phyloP scores from a whole-genome alignment of 768 basidiomycete genomes.

The Cystobasidium ongulense region DNA sequence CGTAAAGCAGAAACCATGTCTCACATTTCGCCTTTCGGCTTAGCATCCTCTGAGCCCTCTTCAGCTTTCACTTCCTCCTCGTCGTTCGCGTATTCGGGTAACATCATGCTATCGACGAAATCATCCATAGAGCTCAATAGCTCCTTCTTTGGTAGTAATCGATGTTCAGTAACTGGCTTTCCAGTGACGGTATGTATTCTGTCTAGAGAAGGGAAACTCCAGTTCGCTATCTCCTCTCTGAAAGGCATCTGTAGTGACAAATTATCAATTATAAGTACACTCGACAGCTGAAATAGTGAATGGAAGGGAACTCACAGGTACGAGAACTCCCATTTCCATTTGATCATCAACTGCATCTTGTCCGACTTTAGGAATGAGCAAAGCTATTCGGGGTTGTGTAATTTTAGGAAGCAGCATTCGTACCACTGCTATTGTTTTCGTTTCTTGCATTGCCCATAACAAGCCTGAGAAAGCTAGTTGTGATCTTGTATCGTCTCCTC shows the following conservation, averaged over 20 bases:
- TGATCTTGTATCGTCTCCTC: background rate
- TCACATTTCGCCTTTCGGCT: background rate
- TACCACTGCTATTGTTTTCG: background rate
- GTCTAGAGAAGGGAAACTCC: conserved; percentile 26
- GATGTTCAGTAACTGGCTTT: conserved; percentile 17
- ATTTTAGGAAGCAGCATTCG: background rate
- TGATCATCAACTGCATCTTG: conserved; percentile 1
- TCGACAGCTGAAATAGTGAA: no score
- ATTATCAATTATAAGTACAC: background rate
- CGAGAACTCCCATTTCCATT: conserved; percentile 19
- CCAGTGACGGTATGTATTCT: conserved; percentile 16
- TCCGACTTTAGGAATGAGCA: conserved; percentile 14
- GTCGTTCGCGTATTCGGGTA: conserved; percentile 16
- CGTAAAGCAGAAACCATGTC: background rate
- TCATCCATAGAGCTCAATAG: conserved; percentile 18
- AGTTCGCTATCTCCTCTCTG: conserved; percentile 24
- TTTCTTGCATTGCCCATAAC: conserved; percentile 19
- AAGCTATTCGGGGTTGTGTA: background rate
- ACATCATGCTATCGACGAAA: conserved; percentile 26
- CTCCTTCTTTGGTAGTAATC: conserved; percentile 14
- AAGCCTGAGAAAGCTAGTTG: conserved; percentile 11
- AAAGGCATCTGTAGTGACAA: conserved; percentile 22
- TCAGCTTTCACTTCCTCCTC: background rate
- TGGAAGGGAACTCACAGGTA: background rate
- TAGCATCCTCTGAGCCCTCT: background rate